A percentile compares a stretch with the other conserved stretches of the same genome.
Conservation (phyloP, 345 rosid species). For the Linum tenue region DNA sequence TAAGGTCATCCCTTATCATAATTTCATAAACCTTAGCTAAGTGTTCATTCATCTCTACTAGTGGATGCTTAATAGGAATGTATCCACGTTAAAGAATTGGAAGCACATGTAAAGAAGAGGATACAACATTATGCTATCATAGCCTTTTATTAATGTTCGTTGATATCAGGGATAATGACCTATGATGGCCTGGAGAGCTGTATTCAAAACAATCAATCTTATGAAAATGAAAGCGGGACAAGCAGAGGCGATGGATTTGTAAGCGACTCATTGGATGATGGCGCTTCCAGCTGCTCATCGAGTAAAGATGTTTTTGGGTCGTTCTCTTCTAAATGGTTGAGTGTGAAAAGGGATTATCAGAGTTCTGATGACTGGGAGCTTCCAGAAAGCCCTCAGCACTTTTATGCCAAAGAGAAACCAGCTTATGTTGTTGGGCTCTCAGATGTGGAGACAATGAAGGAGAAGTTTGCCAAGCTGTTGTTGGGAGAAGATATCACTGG, state of each 20-base stretch:
- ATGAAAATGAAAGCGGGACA: slow-evolving; percentile 69
- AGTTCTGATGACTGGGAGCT: slow-evolving; percentile 48
- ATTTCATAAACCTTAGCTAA: too few relatives aligned
- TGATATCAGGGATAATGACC: slow-evolving; percentile 56
- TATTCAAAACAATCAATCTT: slow-evolving; percentile 70
- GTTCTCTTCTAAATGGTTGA: slow-evolving; percentile 71
- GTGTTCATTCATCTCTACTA: too few relatives aligned
- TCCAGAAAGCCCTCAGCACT: slow-evolving; percentile 44
- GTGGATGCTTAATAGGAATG: too few relatives aligned
- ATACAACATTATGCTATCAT: too few relatives aligned
- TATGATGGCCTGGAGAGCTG: slow-evolving; percentile 82
- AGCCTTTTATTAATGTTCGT: neutral
- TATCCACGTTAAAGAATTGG: too few relatives aligned
- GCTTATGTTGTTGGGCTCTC: slow-evolving; percentile 29
- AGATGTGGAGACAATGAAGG: slow-evolving; percentile 78
- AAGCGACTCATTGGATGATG: slow-evolving; percentile 74
- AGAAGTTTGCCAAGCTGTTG: slow-evolving; percentile 65
- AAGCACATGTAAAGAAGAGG: too few relatives aligned
- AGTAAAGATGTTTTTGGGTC: slow-evolving; percentile 86
- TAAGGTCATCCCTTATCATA: too few relatives aligned
- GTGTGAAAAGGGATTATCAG: slow-evolving; percentile 41
- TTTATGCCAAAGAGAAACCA: slow-evolving; percentile 49
- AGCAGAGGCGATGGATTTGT: slow-evolving; percentile 68
- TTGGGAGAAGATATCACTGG: slow-evolving; percentile 84
- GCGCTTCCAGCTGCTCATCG: slow-evolving; percentile 78